Conservation (phyloP, 352 stramenopile species). For the Pythium monospermum region DNA sequence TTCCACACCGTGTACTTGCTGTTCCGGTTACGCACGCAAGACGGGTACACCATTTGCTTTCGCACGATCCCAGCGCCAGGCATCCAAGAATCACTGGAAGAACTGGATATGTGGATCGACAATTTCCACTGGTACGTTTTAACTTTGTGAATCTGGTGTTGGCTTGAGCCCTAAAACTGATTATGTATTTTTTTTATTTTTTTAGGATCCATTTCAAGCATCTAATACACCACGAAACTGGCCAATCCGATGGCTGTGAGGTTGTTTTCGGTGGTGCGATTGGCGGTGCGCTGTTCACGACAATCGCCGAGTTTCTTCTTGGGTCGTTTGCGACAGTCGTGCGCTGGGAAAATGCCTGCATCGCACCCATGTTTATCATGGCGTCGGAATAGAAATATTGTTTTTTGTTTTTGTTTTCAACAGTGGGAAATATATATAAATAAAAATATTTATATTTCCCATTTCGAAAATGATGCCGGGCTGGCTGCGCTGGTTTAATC, state of each 20-base stretch:
- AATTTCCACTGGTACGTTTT: slow-evolving; percentile 49
- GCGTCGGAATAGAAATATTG: no score
- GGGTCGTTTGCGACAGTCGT: slow-evolving; percentile 15
- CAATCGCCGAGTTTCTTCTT: slow-evolving; percentile 12
- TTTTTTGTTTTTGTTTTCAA: no score
- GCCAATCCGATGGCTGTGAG: slow-evolving; percentile 25
- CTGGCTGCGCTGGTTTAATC: no score
- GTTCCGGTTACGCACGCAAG: slow-evolving; percentile 52
- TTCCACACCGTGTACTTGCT: slow-evolving; percentile 68
- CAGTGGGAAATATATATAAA: not conserved
- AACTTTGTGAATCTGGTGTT: no score
- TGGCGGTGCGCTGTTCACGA: not conserved
- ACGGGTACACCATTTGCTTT: slow-evolving; percentile 55
- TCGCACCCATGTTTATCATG: slow-evolving; percentile 19
- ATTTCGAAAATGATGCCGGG: no score
- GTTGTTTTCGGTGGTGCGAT: slow-evolving; percentile 39
- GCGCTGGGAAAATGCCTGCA: slow-evolving; percentile 20
- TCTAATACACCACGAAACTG: slow-evolving; percentile 25
- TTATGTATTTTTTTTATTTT: no score
- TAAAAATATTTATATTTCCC: not conserved
- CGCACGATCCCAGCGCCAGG: slow-evolving; percentile 46
- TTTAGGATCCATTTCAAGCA: slow-evolving; percentile 39
- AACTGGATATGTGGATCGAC: slow-evolving; percentile 45
- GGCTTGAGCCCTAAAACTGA: no score
- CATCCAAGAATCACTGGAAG: slow-evolving; percentile 41